Conservation (phyloP, 129 eudicot species). For the Gnaphalium uliginosum region DNA sequence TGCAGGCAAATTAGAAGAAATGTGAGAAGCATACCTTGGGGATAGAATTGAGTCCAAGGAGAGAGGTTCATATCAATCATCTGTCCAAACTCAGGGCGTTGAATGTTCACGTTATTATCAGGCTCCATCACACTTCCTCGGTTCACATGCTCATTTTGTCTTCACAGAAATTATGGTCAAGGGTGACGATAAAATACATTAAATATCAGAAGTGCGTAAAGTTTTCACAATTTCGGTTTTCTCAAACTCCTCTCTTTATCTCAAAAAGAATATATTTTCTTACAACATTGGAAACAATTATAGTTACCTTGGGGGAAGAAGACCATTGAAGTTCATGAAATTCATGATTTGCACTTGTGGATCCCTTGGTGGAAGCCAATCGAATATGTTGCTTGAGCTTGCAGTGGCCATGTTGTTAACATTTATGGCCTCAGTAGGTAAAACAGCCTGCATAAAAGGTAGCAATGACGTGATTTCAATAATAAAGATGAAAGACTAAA, state of each 20-base stretch:
- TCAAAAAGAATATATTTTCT: neutral
- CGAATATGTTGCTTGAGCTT: conserved; percentile 44
- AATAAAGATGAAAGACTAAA: neutral
- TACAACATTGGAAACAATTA: neutral
- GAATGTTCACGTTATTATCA: conserved; percentile 34
- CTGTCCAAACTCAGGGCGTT: conserved; percentile 55
- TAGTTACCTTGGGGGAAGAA: conserved; percentile 55
- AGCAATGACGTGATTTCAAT: neutral
- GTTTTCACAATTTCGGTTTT: neutral
- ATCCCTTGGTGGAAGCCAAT: conserved; percentile 77
- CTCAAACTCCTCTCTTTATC: neutral
- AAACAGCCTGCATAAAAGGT: conserved; percentile 32
- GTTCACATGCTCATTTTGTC: conserved; percentile 45
- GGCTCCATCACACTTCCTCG: conserved; percentile 42
- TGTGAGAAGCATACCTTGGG: conserved; percentile 37
- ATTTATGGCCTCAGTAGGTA: conserved; percentile 38
- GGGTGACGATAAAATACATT: conserved; percentile 27
- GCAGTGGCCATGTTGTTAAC: conserved; percentile 38
- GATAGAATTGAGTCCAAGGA: conserved; percentile 67
- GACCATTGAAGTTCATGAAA: conserved; percentile 57
- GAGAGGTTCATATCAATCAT: conserved; percentile 62
- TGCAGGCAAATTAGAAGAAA: neutral
- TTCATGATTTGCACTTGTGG: conserved; percentile 68
- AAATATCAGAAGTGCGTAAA: neutral
- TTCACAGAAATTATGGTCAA: conserved; percentile 26